phyloP scores from a whole-genome alignment of 2,329 filamentous ascomycete genomes.

The Diplodia corticola region DNA sequence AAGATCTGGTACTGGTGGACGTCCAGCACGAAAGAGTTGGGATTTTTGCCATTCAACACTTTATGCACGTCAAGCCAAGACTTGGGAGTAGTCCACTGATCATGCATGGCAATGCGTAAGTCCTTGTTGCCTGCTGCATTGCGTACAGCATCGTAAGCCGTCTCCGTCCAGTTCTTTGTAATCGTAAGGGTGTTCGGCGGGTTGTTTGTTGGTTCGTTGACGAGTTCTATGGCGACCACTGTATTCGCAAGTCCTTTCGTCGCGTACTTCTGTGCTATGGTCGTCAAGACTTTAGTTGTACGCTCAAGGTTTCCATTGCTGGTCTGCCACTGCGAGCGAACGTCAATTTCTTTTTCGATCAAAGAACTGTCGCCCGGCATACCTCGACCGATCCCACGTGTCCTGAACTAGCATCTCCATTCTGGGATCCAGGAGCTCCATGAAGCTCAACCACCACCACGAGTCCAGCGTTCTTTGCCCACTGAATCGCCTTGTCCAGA shows the following conservation, averaged over 20 bases:
- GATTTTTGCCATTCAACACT: conserved; percentile 55
- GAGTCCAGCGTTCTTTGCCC: conserved; percentile 47
- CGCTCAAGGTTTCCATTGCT: conserved; percentile 40
- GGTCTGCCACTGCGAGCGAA: conserved; percentile 34
- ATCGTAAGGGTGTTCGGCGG: conserved; percentile 41
- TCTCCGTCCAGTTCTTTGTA: conserved; percentile 39
- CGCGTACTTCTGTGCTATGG: conserved; percentile 45
- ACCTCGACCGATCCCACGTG: conserved; percentile 28
- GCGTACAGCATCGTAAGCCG: conserved; percentile 53
- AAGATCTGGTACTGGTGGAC: conserved; percentile 54
- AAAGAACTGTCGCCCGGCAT: neutral
- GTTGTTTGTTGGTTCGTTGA: conserved; percentile 50
- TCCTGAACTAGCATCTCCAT: conserved; percentile 48
- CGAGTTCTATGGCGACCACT: conserved; percentile 46
- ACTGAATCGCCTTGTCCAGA: conserved; percentile 50
- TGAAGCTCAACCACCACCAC: conserved; percentile 56
- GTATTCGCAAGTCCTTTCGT: conserved; percentile 41
- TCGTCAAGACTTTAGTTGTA: conserved; percentile 41
- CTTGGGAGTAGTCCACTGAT: conserved; percentile 56
- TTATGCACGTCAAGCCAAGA: conserved; percentile 47
- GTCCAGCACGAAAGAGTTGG: conserved; percentile 61
- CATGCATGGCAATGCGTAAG: conserved; percentile 54
- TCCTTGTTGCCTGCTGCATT: conserved; percentile 50
- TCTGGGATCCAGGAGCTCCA: conserved; percentile 55
- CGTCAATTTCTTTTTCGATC: neutral